Base-by-base conservation (phyloP, 1,284 basidiomycete species). In the Ustilago curta region DNA sequence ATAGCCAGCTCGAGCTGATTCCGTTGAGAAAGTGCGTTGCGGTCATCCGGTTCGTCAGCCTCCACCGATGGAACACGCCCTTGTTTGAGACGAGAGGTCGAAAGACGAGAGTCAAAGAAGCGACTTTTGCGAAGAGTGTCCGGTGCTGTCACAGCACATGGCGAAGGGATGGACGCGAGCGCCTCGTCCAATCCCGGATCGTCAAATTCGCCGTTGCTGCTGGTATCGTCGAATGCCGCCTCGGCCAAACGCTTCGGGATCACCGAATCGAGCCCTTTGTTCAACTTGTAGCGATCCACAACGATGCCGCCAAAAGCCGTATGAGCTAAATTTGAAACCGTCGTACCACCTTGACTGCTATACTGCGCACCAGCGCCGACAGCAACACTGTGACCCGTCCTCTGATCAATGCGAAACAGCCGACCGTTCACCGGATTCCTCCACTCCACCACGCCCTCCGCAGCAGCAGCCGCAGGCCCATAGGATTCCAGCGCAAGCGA, bases 331-430 rank as follows among this genome's bases (percentile, higher is more conserved):
- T 21, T 12, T 12, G 9, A 18, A 9, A 29, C 12, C n/a, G 29
- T 7, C 8, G 3, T 5, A 4, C 32, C 25, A 29, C 23, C 49
- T 1, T 43, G 27, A 25, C 25, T 27, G 1, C 18, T 3, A 9
- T 2, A 23, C 14, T 12, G 9, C 5, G 44, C 14, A n/a, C 25
- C 25, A 18, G 48, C 27, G 19, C 39, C 25, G 1, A 54, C 50
- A n/a, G 68, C 32, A 16, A 64, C 27, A 44, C 62, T 70, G 23
- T 70, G 54, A 16, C 68, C 68, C 2, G 68, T 70, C 9, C 68
- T 62, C 29, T 47, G 53, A 56, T 70, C 68, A 18, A 70, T 57
- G 21, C 61, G 58, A 21, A 70, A 70, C n/a, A 54, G 44, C 7
- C 49, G 57, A n/a, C 68, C 68, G 7, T 40, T 65, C 19, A 45